phyloP scores from a whole-genome alignment of 345 rosid species.

The Eutrema japonicum region DNA sequence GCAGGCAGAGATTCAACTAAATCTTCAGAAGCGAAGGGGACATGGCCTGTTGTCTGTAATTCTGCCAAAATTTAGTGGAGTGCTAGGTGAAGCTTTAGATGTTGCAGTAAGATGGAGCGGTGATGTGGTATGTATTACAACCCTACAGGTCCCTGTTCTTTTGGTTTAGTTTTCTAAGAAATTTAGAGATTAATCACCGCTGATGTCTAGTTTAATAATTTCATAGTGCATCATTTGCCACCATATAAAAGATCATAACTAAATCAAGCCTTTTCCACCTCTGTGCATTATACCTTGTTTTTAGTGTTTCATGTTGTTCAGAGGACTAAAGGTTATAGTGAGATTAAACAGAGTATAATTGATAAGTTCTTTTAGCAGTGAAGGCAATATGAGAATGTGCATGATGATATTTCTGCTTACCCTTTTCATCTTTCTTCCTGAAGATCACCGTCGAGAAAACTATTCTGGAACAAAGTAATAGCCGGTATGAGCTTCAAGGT shows the following conservation, averaged over 20 bases:
- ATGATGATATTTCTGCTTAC: conserved; percentile 39
- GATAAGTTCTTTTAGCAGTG: conserved; percentile 14
- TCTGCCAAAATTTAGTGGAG: conserved; percentile 93
- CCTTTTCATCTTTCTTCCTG: conserved; percentile 37
- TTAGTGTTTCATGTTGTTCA: conserved; percentile 15
- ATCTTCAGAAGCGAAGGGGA: conserved; percentile 94
- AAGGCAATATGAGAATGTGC: conserved; percentile 26
- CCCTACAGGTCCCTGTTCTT: conserved; percentile 16
- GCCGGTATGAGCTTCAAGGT: conserved; percentile 98
- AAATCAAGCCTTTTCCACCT: conserved; percentile 1
- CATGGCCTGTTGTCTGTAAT: conserved; percentile 89
- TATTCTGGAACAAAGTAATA: conserved; percentile 82
- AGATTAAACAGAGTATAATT: conserved; percentile 1
- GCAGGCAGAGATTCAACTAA: conserved; percentile 98
- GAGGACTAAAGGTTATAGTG: conserved; percentile 14
- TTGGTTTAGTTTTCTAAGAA: conserved; percentile 19
- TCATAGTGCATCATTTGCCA: conserved; percentile 25
- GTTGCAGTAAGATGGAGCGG: conserved; percentile 98
- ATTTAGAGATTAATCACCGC: conserved; percentile 13
- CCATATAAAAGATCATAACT: not conserved
- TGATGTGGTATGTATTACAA: conserved; percentile 82
- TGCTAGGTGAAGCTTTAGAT: conserved; percentile 94
- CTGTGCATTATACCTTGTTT: conserved; percentile 1
- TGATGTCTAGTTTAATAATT: conserved; percentile 5
- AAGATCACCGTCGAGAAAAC: conserved; percentile 95